Base-by-base conservation (phyloP, 306 rosid species). In the Cucumis hystrix region DNA sequence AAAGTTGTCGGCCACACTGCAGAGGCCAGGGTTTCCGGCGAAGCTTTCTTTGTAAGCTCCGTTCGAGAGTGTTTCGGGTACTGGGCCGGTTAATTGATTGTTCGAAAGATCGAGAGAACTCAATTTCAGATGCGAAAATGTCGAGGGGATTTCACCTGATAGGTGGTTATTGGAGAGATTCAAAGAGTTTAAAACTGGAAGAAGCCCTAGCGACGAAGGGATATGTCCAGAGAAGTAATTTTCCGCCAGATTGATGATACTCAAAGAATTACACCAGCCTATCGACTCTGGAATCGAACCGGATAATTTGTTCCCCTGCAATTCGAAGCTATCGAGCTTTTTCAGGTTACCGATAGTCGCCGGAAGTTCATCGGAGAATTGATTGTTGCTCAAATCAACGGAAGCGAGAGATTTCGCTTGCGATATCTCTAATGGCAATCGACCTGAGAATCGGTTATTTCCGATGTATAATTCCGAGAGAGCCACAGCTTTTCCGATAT, bases 31-130 rank as follows among this genome's bases (percentile, higher is more conserved):
- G 80, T 95, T 95, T 20, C 91, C 96, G 0, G 82, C 43, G n/a
- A 95, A 89, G 83, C 99, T 91, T 11, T 93, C 90, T 8, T 92
- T 90, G 83, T 95, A 95, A 40, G 97, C 99, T 72, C 80, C 86
- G 4, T 88, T 79, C 0, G 84, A 83, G 10, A 95, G 83, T 59
- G 88, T 78, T 35, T 74, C 77, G 5, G 99, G 99, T 13, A 95
- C 80, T 4, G 76, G 28, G 70, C 99, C 99, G 0, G 82, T 61
- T 39, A 95, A 80, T 12, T 47, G 55, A 80, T 95, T 95, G 64
- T 86, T 10, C 0, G 99, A 92, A 1, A 95, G 80, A 72, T 95
- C 97, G 54, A 95, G 85, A 17, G 87, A 81, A 74, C 99, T 95
- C 6, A 95, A 77, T 75, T 84, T 80, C 20, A 91, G 85, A 15